Base-by-base conservation (phyloP, 768 basidiomycete species). In the Mycena sanguinolenta region DNA sequence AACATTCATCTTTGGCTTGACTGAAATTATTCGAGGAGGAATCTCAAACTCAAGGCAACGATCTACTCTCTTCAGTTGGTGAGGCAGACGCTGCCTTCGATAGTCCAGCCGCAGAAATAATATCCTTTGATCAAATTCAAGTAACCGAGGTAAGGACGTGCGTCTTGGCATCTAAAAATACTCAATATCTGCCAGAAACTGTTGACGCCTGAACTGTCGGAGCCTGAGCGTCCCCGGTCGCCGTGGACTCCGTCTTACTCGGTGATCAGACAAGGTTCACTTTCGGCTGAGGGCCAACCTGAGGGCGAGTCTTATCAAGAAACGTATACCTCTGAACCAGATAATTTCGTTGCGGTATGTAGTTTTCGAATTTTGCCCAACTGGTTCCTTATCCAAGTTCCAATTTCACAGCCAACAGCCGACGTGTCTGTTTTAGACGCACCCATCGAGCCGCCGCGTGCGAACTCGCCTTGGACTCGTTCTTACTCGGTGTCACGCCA, bases 401-500 rank as follows among this genome's bases (percentile, higher is more conserved):
- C 36, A 32, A 53, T 36, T 27, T 8, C 23, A 36, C 46, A 70
- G 69, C 54, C 69, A 36, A 72, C 79, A 23, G 77, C 78, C 23
- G 68, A 73, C 36, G 58, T 68, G 25, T 69, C 75, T 27, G 68
- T 71, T 16, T 66, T 74, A 8, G 65, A 75, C 9, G 63, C 67
- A 28, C 44, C 72, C 19, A 50, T 55, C 17, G 73, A 74, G 44
- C 60, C 70, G 23, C 64, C 75, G 3, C 76, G 75, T n/a, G 67
- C 67, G 5, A 62, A 44, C 44, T 68, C 67, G 10, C 75, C 80
- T 38, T 84, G 83, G 83, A 83, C 81, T 23, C 79, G 82, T 32
- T 84, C 84, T 25, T 84, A 84, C 67, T 83, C 84, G 14, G 82
- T 83, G 0, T 82, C 83, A 44, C 79, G 76, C n/a, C 84, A 85